Evolutionary conservation across 2,329 filamentous ascomycete genomes (phyloP).

Genomic region (Cercospora sp.): DNA sequence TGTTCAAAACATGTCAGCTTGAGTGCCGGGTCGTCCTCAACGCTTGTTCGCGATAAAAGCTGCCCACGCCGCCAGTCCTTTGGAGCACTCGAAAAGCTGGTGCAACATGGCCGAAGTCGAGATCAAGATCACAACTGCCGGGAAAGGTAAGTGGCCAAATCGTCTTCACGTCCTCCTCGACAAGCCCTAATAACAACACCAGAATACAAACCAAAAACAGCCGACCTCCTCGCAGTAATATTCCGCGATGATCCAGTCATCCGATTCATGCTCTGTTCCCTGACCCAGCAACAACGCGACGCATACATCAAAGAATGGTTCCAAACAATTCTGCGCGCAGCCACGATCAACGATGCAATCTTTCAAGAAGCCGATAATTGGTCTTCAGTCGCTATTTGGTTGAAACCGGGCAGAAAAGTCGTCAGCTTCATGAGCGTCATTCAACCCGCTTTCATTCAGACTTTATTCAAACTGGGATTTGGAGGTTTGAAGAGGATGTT

Average conservation of each 20-base stretch:
- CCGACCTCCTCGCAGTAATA: slow-evolving; percentile 12
- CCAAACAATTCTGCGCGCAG: slow-evolving; percentile 26
- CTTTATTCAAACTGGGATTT: slow-evolving; percentile 28
- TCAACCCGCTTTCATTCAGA: slow-evolving; percentile 26
- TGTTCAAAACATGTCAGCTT: neutral
- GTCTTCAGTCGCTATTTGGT: slow-evolving; percentile 27
- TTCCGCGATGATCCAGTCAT: slow-evolving; percentile 33
- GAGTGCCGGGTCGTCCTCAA: neutral
- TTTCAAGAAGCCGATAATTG: slow-evolving; percentile 31
- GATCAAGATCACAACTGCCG: neutral
- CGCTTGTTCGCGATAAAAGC: neutral
- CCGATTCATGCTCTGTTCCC: slow-evolving; percentile 26
- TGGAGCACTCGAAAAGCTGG: neutral
- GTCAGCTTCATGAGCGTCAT: slow-evolving; percentile 30
- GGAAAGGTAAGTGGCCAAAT: neutral
- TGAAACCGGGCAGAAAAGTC: slow-evolving; percentile 31
- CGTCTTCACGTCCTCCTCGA: neutral
- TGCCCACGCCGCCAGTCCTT: neutral
- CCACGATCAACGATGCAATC: slow-evolving; percentile 27
- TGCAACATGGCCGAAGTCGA: neutral
- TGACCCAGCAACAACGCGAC: slow-evolving; percentile 17
- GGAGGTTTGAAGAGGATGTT: slow-evolving; percentile 32
- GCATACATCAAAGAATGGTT: slow-evolving; percentile 30
- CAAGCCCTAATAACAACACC: neutral
- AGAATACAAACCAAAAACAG: slow-evolving; percentile 7